These are phyloP conservation scores for Aspergillus quadrilineatus DNA, from an alignment of 2,329 filamentous ascomycete species.

Conservation along the genomic window DNA sequence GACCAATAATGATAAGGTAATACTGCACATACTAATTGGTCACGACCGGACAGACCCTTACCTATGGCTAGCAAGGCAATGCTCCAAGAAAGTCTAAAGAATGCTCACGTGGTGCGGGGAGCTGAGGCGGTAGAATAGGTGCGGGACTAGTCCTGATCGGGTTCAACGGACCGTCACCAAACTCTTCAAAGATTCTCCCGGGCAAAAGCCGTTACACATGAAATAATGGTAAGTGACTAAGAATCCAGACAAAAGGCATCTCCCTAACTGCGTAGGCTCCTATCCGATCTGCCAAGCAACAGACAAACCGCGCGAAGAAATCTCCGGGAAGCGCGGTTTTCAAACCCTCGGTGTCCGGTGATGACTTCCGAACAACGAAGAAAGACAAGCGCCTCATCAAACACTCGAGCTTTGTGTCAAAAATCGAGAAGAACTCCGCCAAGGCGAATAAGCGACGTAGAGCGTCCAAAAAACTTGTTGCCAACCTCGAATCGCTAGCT, in stretches of 20 bases:
- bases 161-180: neutral
- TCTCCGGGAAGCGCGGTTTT: slow-evolving; percentile 20
- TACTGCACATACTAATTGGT: no score
- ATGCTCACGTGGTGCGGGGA: slow-evolving; percentile 9
- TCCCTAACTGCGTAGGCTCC: slow-evolving; percentile 27
- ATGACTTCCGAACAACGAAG: slow-evolving; percentile 68
- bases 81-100: neutral
- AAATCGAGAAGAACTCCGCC: slow-evolving; percentile 63
- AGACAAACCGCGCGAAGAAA: slow-evolving; percentile 19
- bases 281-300: slow-evolving; percentile 23
- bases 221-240: neutral
- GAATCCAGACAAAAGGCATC: neutral
- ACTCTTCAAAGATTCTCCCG: neutral
- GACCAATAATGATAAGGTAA: neutral
- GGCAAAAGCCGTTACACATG: neutral
- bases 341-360: slow-evolving; percentile 25
- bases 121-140: neutral
- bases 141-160: neutral
- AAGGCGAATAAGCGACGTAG: slow-evolving; percentile 64
- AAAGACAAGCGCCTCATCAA: slow-evolving; percentile 81
- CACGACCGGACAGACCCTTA: neutral
- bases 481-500: slow-evolving; percentile 72
- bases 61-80: no score
- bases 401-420: slow-evolving; percentile 74
- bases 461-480: slow-evolving; percentile 73